Evolutionary conservation across 2,329 filamentous ascomycete genomes (phyloP), one percentile per base, ranked within the genome.

Genomic region (Cladophialophora carrionii): DNA sequence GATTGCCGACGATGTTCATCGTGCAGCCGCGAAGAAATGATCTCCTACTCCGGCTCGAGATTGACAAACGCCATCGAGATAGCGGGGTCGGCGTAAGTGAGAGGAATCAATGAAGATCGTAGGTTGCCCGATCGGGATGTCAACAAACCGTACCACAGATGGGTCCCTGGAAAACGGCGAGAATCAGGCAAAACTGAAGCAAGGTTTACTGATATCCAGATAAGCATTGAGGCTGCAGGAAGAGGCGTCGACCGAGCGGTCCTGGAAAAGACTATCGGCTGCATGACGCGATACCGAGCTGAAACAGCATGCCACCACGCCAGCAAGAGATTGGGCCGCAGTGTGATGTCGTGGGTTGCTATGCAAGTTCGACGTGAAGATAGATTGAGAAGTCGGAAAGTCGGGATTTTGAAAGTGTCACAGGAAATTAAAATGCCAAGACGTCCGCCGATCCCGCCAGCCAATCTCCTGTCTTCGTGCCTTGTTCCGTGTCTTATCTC

Each of bases 201-300:
- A 41, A 53, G 32, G 57, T 32, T 60, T 37, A 17, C 57, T 60
- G 57, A 34, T 41, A 60, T 22, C 8, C 10, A 20, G 17, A n/a
- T 52, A 12, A 9, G 20, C 8, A 43, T 26, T 12, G 34, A 43
- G 37, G 6, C 22, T 49, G 51, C 37, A 43, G 52, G 29, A 17
- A 63, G 55, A 51, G 54, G 55, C 61, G 32, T 59, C 49, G 24
- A 54, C 52, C 53, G n/a, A 20, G 12, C 26, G 31, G 49, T 22
- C n/a, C 29, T 14, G 7, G 34, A 52, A n/a, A 12, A 24, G 54
- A 10, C 12, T 24, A 12, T n/a, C 31, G 41, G 24, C 51, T 31
- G 24, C n/a, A 59, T 60, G 59, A 58, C 63, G 59, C 55, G 34
- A 62, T 51, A 14, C 26, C 46, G 55, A 41, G 55, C 59, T 63